Base-by-base conservation (phyloP, 2,329 filamentous ascomycete genomes). In the Aspergillus oerlinghausenensis region DNA sequence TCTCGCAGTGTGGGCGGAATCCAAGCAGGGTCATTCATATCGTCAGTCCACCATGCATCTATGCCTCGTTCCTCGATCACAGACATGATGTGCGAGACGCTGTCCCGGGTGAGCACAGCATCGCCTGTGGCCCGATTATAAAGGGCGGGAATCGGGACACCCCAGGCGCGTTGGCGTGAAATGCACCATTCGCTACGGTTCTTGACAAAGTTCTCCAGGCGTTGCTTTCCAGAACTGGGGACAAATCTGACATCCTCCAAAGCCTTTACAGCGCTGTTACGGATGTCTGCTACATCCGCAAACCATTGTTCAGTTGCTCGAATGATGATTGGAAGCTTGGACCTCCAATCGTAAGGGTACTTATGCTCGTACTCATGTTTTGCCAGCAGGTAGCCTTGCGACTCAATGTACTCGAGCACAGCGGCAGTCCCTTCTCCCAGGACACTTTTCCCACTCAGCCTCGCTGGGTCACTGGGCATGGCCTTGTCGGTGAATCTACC, bases 221-320 rank as follows among this genome's bases (percentile, higher is more conserved):
- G 84, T 5, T 83, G 83, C 62, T 83, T 86, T 6, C 92, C 92
- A 26, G 81, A 79, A 47, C 88, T 82, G 0, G 94, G 94, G 14
- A 96, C 80, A 66, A 97, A 99, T 0, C 79, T 80, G 25, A 97
- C 90, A 40, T 83, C 72, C 0, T 86, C 77, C 10, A 99, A 78
- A 8, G 90, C 84, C 17, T 80, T 73, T 25, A 96, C 76, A 0
- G 92, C 90, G 32, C 84, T 80, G 1, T 84, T 78, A 65, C 95
- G 95, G 73, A 97, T 93, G 51, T 82, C 84, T 14, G 82, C 90
- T 2, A 97, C 90, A 72, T 97, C 90, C 10, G 94, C 92, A 70
- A 99, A 99, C 94, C 94, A 99, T 75, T 99, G 94, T 40, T 92
- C 90, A 0, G 95, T 99, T 3, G 94, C 93, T 62, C 94, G 81